Percentiles rank a stretch among this genome's conserved stretches.
These are phyloP conservation scores for Saxophila tyrrhenica DNA, from an alignment of 495 filamentous ascomycete species.

Conservation along the genomic window DNA sequence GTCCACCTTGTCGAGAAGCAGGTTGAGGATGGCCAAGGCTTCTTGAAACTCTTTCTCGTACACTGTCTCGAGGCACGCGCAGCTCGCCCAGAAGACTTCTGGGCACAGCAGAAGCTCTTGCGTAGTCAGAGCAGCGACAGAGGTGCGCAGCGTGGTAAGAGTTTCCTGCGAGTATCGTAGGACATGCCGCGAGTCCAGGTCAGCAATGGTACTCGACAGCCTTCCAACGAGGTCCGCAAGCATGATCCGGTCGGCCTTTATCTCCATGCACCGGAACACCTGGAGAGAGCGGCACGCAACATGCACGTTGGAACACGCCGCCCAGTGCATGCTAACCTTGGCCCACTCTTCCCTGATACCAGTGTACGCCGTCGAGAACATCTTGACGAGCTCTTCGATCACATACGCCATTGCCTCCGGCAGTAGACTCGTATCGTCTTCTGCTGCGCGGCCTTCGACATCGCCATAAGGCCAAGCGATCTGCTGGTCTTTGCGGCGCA, in stretches of 20 bases:
- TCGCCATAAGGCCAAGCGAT: conserved; percentile 94
- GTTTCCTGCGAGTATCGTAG: conserved; percentile 98
- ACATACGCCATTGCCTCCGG: conserved; percentile 76
- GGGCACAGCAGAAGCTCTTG: conserved; percentile 75
- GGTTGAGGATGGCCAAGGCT: conserved; percentile 81
- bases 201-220: conserved; percentile 89
- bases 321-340: conserved; percentile 82
- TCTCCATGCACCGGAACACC: conserved; percentile 87
- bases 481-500: conserved; percentile 71
- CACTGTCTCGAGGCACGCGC: conserved; percentile 88
- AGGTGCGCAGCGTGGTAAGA: conserved; percentile 78
- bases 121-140: conserved; percentile 72
- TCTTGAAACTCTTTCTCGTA: conserved; percentile 92
- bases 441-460: conserved; percentile 58
- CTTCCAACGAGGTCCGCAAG: conserved; percentile 89
- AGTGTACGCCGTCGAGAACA: conserved; percentile 78
- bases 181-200: conserved; percentile 72
- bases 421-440: conserved; percentile 58
- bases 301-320: conserved; percentile 91
- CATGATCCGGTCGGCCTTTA: conserved; percentile 81
- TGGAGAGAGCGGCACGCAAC: conserved; percentile 95
- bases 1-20: conserved; percentile 72
- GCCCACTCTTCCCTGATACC: conserved; percentile 83
- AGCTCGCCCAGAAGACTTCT: conserved; percentile 94
- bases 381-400: conserved; percentile 65